These are phyloP conservation scores for Aspergillus saccharolyticus DNA, from an alignment of 495 filamentous ascomycete species.

Conservation along the genomic window DNA sequence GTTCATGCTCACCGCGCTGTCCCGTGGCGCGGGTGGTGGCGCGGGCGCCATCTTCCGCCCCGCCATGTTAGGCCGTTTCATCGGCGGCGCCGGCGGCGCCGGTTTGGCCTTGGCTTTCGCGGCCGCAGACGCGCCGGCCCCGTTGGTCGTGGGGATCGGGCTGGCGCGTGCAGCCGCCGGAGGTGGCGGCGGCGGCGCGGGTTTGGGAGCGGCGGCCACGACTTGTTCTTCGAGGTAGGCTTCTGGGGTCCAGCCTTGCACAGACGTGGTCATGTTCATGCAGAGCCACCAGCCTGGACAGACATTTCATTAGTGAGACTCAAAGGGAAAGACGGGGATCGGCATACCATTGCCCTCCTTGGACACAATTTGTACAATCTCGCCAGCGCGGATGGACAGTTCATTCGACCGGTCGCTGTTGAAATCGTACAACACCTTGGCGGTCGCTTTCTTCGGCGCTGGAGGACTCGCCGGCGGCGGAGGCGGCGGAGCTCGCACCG, in stretches of 20 bases:
- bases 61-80: conserved; percentile 68
- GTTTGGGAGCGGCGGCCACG: conserved; percentile 42
- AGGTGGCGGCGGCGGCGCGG: conserved; percentile 55
- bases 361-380: conserved; percentile 77
- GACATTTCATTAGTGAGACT: conserved; percentile 22
- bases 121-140: conserved; percentile 37
- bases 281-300: conserved; percentile 87
- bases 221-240: conserved; percentile 79
- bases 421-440: conserved; percentile 86
- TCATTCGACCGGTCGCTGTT: conserved; percentile 72
- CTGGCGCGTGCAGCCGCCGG: conserved; percentile 51
- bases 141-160: conserved; percentile 42
- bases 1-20: conserved; percentile 70
- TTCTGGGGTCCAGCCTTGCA: conserved; percentile 88
- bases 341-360: conserved; percentile 87
- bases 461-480: conserved; percentile 62
- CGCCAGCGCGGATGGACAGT: conserved; percentile 67
- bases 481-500: conserved; percentile 63
- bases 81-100: conserved; percentile 73
- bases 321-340: background rate
- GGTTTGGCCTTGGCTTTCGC: conserved; percentile 62
- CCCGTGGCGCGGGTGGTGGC: conserved; percentile 57
- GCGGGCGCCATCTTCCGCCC: conserved; percentile 63
- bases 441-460: conserved; percentile 67
- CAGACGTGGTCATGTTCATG: conserved; percentile 55